Evolutionary conservation across 2,329 filamentous ascomycete genomes (phyloP).

Genomic region (Paraconiothyrium brasiliense): DNA sequence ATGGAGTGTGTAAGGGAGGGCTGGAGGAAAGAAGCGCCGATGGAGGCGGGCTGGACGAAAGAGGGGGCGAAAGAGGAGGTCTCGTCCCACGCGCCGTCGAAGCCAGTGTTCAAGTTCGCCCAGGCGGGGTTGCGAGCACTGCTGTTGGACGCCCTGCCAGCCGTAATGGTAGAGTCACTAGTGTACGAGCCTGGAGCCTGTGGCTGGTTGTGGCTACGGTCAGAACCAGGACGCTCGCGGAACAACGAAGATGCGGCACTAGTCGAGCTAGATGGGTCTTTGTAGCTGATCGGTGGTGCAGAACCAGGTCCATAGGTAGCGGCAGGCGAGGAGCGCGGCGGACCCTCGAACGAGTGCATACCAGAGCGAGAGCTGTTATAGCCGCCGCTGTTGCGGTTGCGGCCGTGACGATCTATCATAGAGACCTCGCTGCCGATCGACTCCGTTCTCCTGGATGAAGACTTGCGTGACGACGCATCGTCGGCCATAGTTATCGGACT

Average conservation of each 20-base stretch:
- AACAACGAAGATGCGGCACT: conserved; percentile 11
- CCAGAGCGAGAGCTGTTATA: conserved; percentile 57
- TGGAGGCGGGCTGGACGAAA: conserved; percentile 22
- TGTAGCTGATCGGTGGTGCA: conserved; percentile 26
- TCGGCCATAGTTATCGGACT: conserved; percentile 61
- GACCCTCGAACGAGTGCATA: conserved; percentile 38
- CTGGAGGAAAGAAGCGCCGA: conserved; percentile 38
- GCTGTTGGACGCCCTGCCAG: conserved; percentile 26
- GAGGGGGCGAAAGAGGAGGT: conserved; percentile 25
- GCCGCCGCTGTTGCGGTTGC: conserved; percentile 72
- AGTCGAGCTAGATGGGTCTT: not conserved
- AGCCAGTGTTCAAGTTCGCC: conserved; percentile 31
- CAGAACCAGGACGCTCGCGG: conserved; percentile 19
- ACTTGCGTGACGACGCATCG: conserved; percentile 53
- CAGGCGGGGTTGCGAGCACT: conserved; percentile 26
- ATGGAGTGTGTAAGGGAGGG: conserved; percentile 12
- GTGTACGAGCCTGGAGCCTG: conserved; percentile 39
- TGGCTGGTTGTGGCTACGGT: conserved; percentile 27
- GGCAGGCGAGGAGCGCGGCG: conserved; percentile 40
- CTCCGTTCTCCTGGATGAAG: conserved; percentile 55
- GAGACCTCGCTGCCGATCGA: conserved; percentile 52
- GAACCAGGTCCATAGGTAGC: conserved; percentile 24
- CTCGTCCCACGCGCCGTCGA: conserved; percentile 36
- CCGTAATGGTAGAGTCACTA: conserved; percentile 40
- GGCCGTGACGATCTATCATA: conserved; percentile 56